Evolutionary conservation across 495 filamentous ascomycete genomes (phyloP).

Genomic region (Penicillium argentinense): DNA sequence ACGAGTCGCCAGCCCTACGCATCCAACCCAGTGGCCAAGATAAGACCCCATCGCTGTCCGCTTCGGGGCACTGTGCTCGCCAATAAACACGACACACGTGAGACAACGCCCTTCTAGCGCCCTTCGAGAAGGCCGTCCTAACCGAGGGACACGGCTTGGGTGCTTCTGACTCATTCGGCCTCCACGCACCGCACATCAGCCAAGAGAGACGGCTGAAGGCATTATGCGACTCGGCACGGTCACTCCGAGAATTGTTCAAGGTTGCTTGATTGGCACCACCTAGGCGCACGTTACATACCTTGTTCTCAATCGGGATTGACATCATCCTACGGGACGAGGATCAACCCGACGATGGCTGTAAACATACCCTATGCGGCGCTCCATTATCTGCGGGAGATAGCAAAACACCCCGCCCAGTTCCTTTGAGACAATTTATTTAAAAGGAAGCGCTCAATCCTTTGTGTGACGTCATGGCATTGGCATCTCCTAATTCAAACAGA

Average conservation of each 20-base stretch:
- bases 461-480: not conserved
- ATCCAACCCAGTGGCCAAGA: not conserved
- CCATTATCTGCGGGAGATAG: too few species aligned
- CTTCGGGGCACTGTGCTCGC: not conserved
- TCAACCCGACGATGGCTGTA: not conserved
- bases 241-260: slow-evolving; percentile 5
- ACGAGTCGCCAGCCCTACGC: not conserved
- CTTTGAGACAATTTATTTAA: too few species aligned
- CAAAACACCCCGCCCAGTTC: too few species aligned
- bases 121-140: slow-evolving; percentile 20
- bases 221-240: slow-evolving; percentile 5
- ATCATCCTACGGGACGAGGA: not conserved
- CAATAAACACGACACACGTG: slow-evolving; percentile 5
- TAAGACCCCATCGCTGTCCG: not conserved
- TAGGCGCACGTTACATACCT: not conserved
- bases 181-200: slow-evolving; percentile 9
- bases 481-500: not conserved
- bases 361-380: not conserved
- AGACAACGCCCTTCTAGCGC: slow-evolving; percentile 20
- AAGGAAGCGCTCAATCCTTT: not conserved
- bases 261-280: not conserved
- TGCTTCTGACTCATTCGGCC: slow-evolving; percentile 10
- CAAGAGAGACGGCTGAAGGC: slow-evolving; percentile 11
- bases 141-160: slow-evolving; percentile 4
- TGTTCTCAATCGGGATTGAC: not conserved